A percentile compares a stretch with the other conserved stretches of the same genome.
These are phyloP conservation scores for Fusarium liriodendri DNA, from an alignment of 2,329 filamentous ascomycete species.

Conservation along the genomic window DNA sequence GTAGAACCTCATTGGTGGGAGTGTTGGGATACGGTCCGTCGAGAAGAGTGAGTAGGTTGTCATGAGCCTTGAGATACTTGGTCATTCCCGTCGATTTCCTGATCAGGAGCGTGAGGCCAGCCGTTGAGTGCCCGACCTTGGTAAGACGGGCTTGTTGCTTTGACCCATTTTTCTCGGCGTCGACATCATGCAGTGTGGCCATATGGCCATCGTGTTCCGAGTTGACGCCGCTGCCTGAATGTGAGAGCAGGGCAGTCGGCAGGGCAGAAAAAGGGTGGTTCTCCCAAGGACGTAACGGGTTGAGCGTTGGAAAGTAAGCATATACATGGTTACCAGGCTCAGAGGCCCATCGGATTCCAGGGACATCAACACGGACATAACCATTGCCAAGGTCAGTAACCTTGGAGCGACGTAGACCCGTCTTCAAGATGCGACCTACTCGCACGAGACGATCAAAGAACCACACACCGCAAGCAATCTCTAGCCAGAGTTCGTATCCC, in stretches of 20 bases:
- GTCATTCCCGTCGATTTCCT: background rate
- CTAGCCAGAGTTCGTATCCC: slow-evolving; percentile 57
- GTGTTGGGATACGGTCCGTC: background rate
- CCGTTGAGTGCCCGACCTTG: background rate
- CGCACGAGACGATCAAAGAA: slow-evolving; percentile 57
- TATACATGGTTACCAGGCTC: slow-evolving; percentile 51
- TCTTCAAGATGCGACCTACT: slow-evolving; percentile 50
- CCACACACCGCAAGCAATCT: slow-evolving; percentile 43
- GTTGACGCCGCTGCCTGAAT: background rate
- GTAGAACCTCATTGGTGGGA: background rate
- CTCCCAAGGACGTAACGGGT: slow-evolving; percentile 56
- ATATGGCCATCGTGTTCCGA: background rate
- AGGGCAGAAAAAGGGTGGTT: slow-evolving; percentile 65
- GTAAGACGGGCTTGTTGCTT: background rate
- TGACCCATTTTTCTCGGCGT: background rate
- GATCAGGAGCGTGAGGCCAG: background rate
- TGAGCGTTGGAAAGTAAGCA: slow-evolving; percentile 61
- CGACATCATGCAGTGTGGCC: background rate
- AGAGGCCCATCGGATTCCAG: slow-evolving; percentile 50
- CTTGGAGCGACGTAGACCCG: slow-evolving; percentile 50
- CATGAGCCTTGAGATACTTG: background rate
- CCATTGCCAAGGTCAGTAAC: slow-evolving; percentile 50
- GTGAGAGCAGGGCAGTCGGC: background rate
- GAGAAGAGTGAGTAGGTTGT: background rate
- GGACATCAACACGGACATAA: slow-evolving; percentile 56